phyloP scores from a whole-genome alignment of 805 yeast species.

The Ogataea ganodermae region DNA sequence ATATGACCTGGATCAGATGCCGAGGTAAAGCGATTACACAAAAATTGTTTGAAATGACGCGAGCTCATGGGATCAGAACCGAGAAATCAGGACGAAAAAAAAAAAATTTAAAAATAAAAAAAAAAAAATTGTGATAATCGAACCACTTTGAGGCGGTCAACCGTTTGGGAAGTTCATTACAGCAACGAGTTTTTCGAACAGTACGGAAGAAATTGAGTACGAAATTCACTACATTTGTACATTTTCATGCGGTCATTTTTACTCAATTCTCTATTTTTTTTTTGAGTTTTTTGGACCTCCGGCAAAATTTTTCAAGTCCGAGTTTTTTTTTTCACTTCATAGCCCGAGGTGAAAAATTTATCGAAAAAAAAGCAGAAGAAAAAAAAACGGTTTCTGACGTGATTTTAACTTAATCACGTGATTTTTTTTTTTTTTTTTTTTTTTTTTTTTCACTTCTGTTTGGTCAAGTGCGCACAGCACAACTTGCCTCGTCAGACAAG shows the following conservation, averaged over 20 bases:
- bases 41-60: conserved; percentile 3
- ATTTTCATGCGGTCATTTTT: too few species aligned
- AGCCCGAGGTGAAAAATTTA: background rate
- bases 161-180: too few species aligned
- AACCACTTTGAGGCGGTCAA: background rate
- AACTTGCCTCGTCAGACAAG: too few species aligned
- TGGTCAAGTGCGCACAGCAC: too few species aligned
- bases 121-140: background rate
- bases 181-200: too few species aligned
- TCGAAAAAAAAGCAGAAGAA: background rate
- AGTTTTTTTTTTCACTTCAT: background rate
- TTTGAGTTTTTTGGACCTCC: background rate
- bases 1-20: conserved; percentile 5
- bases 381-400: background rate
- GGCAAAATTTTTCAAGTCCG: background rate
- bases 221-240: too few species aligned
- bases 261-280: too few species aligned
- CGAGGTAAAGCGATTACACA: conserved; percentile 2
- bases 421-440: background rate
- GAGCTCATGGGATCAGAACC: conserved; percentile 1
- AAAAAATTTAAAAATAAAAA: background rate
- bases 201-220: too few species aligned
- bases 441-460: too few species aligned
- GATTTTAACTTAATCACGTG: background rate
- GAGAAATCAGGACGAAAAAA: background rate